phyloP scores from a whole-genome alignment of 306 rosid genomes.

The Sechiopsis laciniata region DNA sequence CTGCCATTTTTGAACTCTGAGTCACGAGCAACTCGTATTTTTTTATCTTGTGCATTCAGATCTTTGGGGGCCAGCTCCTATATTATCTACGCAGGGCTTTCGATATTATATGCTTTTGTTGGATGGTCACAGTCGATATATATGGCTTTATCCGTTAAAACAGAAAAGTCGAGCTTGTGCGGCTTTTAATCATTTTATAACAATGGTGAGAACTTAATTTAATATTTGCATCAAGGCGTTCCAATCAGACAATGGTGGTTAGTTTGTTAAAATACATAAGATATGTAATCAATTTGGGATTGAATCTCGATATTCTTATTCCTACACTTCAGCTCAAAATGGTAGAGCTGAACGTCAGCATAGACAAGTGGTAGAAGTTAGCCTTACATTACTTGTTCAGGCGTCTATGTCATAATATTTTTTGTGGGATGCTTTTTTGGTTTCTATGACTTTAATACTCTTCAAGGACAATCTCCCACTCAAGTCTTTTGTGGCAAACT shows the following conservation, averaged over 20 bases:
- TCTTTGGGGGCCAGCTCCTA: neutral
- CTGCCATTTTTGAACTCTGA: no score
- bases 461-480: neutral
- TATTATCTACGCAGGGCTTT: rapidly evolving
- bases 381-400: neutral
- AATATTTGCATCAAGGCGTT: neutral
- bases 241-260: neutral
- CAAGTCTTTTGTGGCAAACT: no score
- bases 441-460: rapidly evolving
- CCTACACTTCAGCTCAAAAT: neutral
- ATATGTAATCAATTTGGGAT: neutral
- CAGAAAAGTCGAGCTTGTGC: neutral
- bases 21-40: no score
- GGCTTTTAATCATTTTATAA: neutral
- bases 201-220: neutral
- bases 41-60: neutral
- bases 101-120: neutral
- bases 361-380: neutral
- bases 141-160: neutral
- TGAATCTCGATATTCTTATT: neutral
- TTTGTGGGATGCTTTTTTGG: neutral
- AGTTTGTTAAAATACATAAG: neutral
- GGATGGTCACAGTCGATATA: neutral
- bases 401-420: neutral
- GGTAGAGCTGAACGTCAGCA: neutral